These are phyloP conservation scores for Trichoderma gamsii DNA, from an alignment of 495 filamentous ascomycete species.

Conservation along the genomic window DNA sequence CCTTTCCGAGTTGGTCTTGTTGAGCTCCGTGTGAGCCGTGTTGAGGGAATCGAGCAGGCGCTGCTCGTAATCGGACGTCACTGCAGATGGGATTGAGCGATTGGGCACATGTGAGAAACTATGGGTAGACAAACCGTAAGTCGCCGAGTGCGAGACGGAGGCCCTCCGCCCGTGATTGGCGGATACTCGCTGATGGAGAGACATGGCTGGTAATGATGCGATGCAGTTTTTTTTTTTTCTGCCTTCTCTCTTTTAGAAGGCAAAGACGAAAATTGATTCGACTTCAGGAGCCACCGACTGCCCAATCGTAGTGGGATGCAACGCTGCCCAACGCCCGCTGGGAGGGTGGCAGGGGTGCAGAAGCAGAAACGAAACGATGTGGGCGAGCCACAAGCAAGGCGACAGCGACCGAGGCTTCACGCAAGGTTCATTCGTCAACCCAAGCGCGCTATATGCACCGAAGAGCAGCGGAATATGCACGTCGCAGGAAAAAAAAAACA, in stretches of 20 bases:
- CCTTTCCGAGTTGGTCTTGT: slow-evolving; percentile 21
- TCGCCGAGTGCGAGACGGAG: neutral
- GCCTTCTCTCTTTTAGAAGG: neutral
- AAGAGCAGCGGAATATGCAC: neutral
- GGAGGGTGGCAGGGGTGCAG: slow-evolving; percentile 8
- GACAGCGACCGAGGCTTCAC: slow-evolving; percentile 2
- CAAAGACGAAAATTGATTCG: slow-evolving; percentile 1
- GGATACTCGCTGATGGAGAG: slow-evolving; percentile 12
- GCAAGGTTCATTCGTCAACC: slow-evolving; percentile 12
- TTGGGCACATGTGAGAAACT: neutral
- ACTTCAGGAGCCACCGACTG: neutral
- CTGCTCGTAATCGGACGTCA: neutral
- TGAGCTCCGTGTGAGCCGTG: slow-evolving; percentile 17
- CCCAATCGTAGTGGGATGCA: slow-evolving; percentile 8
- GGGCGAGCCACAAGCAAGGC: neutral
- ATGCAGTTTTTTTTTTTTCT: neutral
- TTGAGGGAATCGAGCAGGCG: slow-evolving; percentile 13
- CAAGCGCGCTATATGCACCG: slow-evolving; percentile 14
- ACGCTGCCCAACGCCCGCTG: slow-evolving; percentile 8
- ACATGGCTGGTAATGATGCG: slow-evolving; percentile 7
- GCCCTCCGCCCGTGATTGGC: neutral
- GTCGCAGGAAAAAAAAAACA: neutral
- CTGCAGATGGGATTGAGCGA: neutral
- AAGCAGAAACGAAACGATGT: neutral
- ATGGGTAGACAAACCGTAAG: slow-evolving; percentile 1